Conservation (phyloP, 257 asterid species). For the Avicennia marina region DNA sequence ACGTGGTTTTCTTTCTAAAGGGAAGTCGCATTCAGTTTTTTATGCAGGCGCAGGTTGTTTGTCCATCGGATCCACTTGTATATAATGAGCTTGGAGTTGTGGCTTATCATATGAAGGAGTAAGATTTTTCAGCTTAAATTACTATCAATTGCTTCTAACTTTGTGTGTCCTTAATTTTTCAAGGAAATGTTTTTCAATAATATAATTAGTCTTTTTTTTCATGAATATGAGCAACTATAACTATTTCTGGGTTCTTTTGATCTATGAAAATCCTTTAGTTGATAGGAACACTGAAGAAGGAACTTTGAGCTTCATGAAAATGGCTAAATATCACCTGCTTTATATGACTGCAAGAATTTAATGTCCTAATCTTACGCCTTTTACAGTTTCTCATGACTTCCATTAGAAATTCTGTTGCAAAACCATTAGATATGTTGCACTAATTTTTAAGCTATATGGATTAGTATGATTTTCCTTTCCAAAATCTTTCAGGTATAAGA, state of each 20-base stretch:
- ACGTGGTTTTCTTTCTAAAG: constrained; percentile 21
- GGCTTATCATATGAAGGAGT: constrained; percentile 98
- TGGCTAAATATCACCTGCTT: too few species aligned
- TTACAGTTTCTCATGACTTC: too few species aligned
- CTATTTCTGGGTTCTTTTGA: not conserved
- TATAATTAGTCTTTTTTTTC: not conserved
- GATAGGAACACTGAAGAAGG: not conserved
- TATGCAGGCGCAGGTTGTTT: constrained; percentile 85
- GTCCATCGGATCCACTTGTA: constrained; percentile 96
- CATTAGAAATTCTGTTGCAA: too few species aligned
- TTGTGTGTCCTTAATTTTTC: too few species aligned
- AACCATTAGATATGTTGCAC: too few species aligned
- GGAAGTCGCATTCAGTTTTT: constrained; percentile 61
- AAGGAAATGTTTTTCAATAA: not conserved
- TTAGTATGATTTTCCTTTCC: constrained; percentile 9
- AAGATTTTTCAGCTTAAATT: constrained; percentile 28
- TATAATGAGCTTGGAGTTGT: constrained; percentile 98
- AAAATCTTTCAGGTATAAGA: constrained; percentile 58
- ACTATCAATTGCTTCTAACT: too few species aligned
- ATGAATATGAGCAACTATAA: not conserved
- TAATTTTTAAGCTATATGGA: not conserved
- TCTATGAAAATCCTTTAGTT: constrained; percentile 6
- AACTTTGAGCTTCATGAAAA: too few species aligned
- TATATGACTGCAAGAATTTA: not conserved
- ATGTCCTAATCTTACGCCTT: not conserved